phyloP scores from a whole-genome alignment of 1,284 basidiomycete genomes.

The Boletus calvinii region DNA sequence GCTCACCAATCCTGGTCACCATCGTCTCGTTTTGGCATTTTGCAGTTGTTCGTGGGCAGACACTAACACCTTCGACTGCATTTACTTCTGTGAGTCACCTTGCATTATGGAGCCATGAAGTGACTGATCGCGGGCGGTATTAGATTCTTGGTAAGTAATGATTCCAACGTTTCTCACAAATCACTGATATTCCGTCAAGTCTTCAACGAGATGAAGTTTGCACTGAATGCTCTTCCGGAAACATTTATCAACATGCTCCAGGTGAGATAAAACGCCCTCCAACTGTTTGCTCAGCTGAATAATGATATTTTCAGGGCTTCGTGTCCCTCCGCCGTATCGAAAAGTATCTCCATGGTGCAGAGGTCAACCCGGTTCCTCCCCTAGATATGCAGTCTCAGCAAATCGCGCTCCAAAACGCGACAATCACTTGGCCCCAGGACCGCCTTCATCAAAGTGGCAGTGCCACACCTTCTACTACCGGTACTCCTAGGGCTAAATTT shows the following conservation, averaged over 20 bases:
- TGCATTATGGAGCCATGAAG: background rate
- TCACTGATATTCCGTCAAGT: constrained; percentile 43
- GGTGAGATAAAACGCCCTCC: constrained; percentile 34
- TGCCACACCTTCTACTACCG: constrained; percentile 52
- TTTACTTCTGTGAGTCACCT: constrained; percentile 54
- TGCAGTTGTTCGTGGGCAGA: constrained; percentile 64
- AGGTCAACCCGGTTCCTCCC: constrained; percentile 62
- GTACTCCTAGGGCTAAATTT: constrained; percentile 79
- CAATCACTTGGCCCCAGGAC: constrained; percentile 87
- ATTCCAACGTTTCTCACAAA: background rate
- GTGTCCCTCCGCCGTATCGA: constrained; percentile 90
- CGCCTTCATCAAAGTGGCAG: constrained; percentile 47
- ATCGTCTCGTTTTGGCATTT: constrained; percentile 84
- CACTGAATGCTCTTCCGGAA: constrained; percentile 84
- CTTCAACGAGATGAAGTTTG: constrained; percentile 85
- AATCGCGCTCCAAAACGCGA: constrained; percentile 80
- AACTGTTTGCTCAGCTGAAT: background rate
- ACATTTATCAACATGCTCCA: constrained; percentile 87
- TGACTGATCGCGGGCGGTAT: constrained; percentile 8
- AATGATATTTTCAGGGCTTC: constrained; percentile 50
- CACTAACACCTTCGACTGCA: constrained; percentile 80
- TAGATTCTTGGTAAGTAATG: constrained; percentile 50
- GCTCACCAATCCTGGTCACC: constrained; percentile 72
- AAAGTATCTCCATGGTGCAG: constrained; percentile 76
- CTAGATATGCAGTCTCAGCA: constrained; percentile 54